Percentiles rank a stretch among this genome's conserved stretches.
These are phyloP conservation scores for Leishmania mexicana DNA, from an alignment of 208 protist genomes.

Conservation along the genomic window DNA sequence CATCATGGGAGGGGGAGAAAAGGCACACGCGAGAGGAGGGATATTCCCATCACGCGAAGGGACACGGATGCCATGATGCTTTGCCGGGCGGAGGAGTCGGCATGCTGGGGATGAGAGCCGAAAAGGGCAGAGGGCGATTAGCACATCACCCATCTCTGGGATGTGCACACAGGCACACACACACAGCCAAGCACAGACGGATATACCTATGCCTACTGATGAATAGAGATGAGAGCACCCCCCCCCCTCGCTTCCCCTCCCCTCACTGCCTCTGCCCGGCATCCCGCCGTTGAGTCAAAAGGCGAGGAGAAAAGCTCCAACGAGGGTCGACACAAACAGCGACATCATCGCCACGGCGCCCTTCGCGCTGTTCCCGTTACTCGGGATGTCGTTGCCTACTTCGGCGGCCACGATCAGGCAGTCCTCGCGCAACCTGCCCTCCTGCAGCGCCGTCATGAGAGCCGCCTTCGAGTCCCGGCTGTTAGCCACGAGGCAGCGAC, in stretches of 20 bases:
- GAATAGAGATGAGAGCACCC: background rate
- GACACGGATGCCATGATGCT: too few relatives aligned
- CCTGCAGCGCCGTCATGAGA: constrained; percentile 17
- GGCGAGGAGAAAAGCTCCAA: constrained; percentile 7
- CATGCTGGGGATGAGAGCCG: background rate
- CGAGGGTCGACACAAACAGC: constrained; percentile 13
- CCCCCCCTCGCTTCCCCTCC: background rate
- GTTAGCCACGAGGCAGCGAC: constrained; percentile 19
- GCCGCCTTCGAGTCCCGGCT: constrained; percentile 11
- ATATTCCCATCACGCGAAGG: background rate
- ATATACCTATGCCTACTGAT: background rate
- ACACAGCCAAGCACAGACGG: background rate
- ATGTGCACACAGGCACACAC: background rate
- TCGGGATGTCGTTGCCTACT: constrained; percentile 27
- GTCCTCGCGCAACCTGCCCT: constrained; percentile 18
- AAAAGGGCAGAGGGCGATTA: background rate
- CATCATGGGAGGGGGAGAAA: background rate
- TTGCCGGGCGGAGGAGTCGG: background rate
- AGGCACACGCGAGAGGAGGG: background rate
- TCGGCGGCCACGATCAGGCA: constrained; percentile 28
- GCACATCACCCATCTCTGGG: background rate
- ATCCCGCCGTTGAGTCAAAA: background rate
- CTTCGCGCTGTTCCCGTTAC: constrained; percentile 14
- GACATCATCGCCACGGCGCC: constrained; percentile 8
- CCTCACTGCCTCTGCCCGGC: background rate